Evolutionary conservation across 2,329 filamentous ascomycete genomes (phyloP), one percentile per base, ranked within the genome.

Genomic region (Balansia obtecta): DNA sequence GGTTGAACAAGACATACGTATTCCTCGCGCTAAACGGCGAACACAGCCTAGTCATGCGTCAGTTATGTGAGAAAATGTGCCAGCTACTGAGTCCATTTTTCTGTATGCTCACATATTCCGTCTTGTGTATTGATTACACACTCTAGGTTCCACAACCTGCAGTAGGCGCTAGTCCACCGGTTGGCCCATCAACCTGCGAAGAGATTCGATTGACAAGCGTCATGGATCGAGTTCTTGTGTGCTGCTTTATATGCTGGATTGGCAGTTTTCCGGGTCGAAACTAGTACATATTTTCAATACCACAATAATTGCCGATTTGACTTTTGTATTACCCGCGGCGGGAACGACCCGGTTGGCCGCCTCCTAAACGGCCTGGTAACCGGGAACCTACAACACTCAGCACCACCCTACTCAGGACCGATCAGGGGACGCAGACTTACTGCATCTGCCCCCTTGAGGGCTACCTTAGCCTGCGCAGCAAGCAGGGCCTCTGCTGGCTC

Each of bases 1-100:
- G 64, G 20, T 55, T 66, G 3, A 57, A 56, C n/a, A 66, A 65
- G 50, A 52, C 55, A 1, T 66, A 63, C 46, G 54, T 63, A 12
- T 66, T 51, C 60, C 63, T 5, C 57, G 56, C 32, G 57, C 64
- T 16, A 57, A 61, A 32, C 56, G 63, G 30, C 59, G 62, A 7
- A 58, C 54, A n/a, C 53, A 53, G 16, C 34, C 55, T 18, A 53
- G 56, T 9, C 51, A 54, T 30, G 56, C 51, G 56, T 59, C 44
- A 51, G 53, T 54, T 11, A 50, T 22, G 20, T 3, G 50, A 1
- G 48, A 27, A 1, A 49, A 27, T 0, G 15, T 18, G 16, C 10
- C 39, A 41, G 18, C 18, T 16, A 16, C 18, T 37, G 48, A 16
- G 44, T 51, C 4, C 51, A 46, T 22, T 46, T 50, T 10, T 49